Base-by-base conservation (phyloP, 2,329 filamentous ascomycete genomes). In the Arthroderma sp. region DNA sequence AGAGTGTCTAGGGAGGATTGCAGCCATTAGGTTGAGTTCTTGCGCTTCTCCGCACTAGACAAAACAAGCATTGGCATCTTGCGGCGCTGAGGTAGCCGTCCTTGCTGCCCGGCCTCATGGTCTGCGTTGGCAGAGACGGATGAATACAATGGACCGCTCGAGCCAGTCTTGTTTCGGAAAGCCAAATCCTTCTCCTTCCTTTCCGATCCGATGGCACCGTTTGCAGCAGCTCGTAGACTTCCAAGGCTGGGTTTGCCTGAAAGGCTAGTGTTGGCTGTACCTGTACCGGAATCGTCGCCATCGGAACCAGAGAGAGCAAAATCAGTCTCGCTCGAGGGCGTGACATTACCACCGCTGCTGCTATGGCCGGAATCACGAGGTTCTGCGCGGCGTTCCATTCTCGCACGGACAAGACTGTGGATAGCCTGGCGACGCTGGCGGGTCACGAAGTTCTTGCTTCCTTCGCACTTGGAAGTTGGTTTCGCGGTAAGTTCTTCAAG, bases 361-460 rank as follows among this genome's bases (percentile, higher is more conserved):
- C 70, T 70, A 40, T 74, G 78, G 47, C 81, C 72, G 67, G 75
- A 83, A 72, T 75, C 60, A n/a, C 62, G 36, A 6, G 42, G 36
- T 44, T 57, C 71, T 48, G 69, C 75, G 46, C 89, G 86, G 48
- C 91, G 84, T 58, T 87, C 86, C 51, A 91, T 75, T 10, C 89
- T 88, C 44, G 89, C 89, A 52, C 85, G 84, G 50, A 95, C 85
- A 41, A 98, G 76, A 60, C 87, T 95, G 69, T 88, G 81, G 38
- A 98, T 80, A 28, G 91, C 91, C 56, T 84, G 87, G 52, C 89
- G 86, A 48, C 91, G 86, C 58, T 93, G 88, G 50, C 91, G 87
- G 45, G 87, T 80, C 7, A 84, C 83, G 66, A 98, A 98, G 70
- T 98, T 98, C 77, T 95, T 71, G 78, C 89, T 95, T 27, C 89